Evolutionary conservation across 805 yeast species (phyloP).

Genomic region (Ogataea naganishii): DNA sequence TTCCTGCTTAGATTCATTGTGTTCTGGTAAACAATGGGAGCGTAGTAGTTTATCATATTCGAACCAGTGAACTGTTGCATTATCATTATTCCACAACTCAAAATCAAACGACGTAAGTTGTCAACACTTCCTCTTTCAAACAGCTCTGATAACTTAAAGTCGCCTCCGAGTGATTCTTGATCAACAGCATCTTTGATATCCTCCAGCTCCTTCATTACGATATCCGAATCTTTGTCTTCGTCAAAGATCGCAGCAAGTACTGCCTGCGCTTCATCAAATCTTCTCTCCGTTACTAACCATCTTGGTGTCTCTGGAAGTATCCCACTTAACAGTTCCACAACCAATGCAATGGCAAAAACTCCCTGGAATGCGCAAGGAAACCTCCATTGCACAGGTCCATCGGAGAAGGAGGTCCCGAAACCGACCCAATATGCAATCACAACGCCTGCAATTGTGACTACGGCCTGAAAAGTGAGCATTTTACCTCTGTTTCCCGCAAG

Average conservation of each 20-base stretch:
- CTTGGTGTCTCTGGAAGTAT: constrained; percentile 44
- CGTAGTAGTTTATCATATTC: constrained; percentile 44
- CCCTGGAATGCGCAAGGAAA: constrained; percentile 37
- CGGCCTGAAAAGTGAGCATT: constrained; percentile 29
- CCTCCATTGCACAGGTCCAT: constrained; percentile 31
- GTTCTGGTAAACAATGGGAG: constrained; percentile 38
- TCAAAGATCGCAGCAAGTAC: constrained; percentile 24
- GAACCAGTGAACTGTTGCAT: constrained; percentile 43
- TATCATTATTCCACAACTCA: no score
- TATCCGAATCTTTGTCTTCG: constrained; percentile 15
- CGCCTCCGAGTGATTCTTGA: constrained; percentile 39
- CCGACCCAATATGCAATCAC: constrained; percentile 36
- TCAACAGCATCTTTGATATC: constrained; percentile 5
- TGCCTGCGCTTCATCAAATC: constrained; percentile 30
- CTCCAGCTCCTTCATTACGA: constrained; percentile 7
- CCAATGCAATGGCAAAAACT: constrained; percentile 25
- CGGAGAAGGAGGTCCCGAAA: constrained; percentile 30
- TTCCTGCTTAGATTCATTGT: constrained; percentile 34
- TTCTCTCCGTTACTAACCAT: constrained; percentile 38
- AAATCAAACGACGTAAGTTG: no score
- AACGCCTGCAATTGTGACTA: constrained; percentile 30
- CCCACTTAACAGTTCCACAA: constrained; percentile 8
- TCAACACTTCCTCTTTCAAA: constrained; percentile 40
- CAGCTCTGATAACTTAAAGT: constrained; percentile 48
- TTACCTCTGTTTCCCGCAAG: constrained; percentile 28